Conservation (phyloP, 208 protist genomes). For the Leishmania lainsoni region DNA sequence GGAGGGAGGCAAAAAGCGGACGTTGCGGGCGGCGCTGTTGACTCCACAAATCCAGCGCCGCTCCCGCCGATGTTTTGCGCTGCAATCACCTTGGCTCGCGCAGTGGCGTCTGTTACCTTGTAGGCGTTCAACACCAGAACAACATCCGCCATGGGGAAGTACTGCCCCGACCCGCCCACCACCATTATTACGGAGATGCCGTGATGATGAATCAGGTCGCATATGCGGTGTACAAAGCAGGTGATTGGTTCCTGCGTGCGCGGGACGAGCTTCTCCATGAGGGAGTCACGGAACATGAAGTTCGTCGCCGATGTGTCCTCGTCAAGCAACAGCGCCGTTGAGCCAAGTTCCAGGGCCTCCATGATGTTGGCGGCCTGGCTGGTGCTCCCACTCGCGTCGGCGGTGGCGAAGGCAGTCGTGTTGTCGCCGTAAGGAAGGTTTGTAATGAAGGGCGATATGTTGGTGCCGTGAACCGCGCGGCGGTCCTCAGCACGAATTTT, state of each 20-base stretch:
- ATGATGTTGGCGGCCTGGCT: conserved; percentile 93
- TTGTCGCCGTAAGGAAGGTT: conserved; percentile 85
- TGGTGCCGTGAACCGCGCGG: conserved; percentile 79
- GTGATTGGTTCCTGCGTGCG: conserved; percentile 93
- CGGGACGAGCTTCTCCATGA: conserved; percentile 92
- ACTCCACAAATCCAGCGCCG: conserved; percentile 2
- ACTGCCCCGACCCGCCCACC: conserved; percentile 93
- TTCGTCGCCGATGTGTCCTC: conserved; percentile 97
- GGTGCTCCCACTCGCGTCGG: conserved; percentile 91
- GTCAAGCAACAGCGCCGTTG: conserved; percentile 90
- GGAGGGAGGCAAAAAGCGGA: conserved; percentile 27
- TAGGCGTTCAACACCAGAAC: conserved; percentile 92
- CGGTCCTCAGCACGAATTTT: conserved; percentile 96
- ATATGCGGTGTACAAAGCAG: conserved; percentile 80
- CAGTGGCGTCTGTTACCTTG: conserved; percentile 71
- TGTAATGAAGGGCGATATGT: conserved; percentile 95
- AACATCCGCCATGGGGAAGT: conserved; percentile 88
- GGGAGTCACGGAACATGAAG: conserved; percentile 94
- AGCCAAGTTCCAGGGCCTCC: conserved; percentile 94
- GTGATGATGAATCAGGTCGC: conserved; percentile 63
- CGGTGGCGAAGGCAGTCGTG: conserved; percentile 69
- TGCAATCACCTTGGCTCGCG: conserved; percentile 63
- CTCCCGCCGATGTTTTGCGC: neutral
- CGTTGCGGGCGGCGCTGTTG: neutral
- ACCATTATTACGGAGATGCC: conserved; percentile 88